Evolutionary conservation across 768 basidiomycete species (phyloP).

Genomic region (Pilatotrama ljubarskyi): DNA sequence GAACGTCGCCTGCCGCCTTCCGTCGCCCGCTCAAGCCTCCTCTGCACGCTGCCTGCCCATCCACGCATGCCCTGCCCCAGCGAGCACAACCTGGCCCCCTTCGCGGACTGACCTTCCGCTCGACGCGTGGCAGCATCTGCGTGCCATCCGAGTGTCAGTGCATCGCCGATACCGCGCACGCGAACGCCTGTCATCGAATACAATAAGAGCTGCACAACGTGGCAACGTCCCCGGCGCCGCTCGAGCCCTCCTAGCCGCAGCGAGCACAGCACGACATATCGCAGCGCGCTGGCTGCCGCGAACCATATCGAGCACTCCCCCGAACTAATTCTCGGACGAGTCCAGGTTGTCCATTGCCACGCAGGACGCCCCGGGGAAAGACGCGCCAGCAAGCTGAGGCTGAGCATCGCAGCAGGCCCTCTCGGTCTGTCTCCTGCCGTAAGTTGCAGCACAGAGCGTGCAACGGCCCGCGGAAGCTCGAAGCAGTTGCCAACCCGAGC

Average conservation of each 20-base stretch:
- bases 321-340: neutral
- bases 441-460: slow-evolving; percentile 22
- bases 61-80: slow-evolving; percentile 28
- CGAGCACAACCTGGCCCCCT: slow-evolving; percentile 9
- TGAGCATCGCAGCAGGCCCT: slow-evolving; percentile 3
- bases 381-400: no score
- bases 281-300: neutral
- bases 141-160: neutral
- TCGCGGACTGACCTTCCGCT: slow-evolving; percentile 3
- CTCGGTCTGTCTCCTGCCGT: slow-evolving; percentile 22
- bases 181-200: slow-evolving; percentile 19
- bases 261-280: neutral
- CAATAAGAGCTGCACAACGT: slow-evolving; percentile 31
- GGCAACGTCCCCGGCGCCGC: slow-evolving; percentile 23
- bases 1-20: neutral
- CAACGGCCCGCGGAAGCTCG: slow-evolving; percentile 30
- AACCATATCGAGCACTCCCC: neutral
- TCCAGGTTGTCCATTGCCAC: slow-evolving; percentile 1
- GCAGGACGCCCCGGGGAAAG: neutral
- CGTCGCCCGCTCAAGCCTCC: slow-evolving; percentile 5
- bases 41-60: slow-evolving; percentile 30
- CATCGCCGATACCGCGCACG: neutral
- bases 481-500: slow-evolving; percentile 25
- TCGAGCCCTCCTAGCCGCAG: slow-evolving; percentile 1
- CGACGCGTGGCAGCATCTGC: neutral